phyloP scores from a whole-genome alignment of 495 filamentous ascomycete species.

The Penicillium canariense region DNA sequence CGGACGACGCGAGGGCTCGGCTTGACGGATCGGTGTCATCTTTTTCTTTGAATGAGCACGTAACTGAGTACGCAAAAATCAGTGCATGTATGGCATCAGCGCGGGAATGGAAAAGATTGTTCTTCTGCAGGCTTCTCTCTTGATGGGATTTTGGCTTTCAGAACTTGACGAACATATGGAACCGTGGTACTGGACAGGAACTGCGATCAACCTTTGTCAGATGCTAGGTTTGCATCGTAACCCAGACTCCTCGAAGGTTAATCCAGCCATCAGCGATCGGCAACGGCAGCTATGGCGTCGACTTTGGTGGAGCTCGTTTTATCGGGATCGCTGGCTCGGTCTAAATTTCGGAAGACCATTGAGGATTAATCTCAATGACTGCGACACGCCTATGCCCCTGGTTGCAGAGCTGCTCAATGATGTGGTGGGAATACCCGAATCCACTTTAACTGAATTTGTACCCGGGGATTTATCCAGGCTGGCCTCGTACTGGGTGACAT shows the following conservation, averaged over 20 bases:
- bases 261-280: conserved; percentile 20
- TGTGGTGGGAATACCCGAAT: conserved; percentile 9
- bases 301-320: conserved; percentile 42
- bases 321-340: conserved; percentile 40
- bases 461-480: conserved; percentile 24
- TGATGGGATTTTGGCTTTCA: conserved; percentile 42
- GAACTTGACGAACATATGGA: conserved; percentile 34
- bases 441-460: conserved; percentile 8
- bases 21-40: too few species aligned
- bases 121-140: conserved; percentile 37
- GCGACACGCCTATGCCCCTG: conserved; percentile 27
- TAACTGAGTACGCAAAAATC: too few species aligned
- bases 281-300: conserved; percentile 37
- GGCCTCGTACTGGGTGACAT: conserved; percentile 30
- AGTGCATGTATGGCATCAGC: conserved; percentile 39
- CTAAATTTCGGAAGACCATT: conserved; percentile 36
- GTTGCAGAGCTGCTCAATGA: conserved; percentile 32
- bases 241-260: conserved; percentile 15
- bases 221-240: conserved; percentile 35
- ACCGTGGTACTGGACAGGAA: conserved; percentile 40
- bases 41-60: too few species aligned
- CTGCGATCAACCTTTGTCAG: conserved; percentile 34
- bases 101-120: conserved; percentile 36
- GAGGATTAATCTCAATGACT: conserved; percentile 37
- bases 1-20: too few species aligned